Evolutionary conservation across 2,329 filamentous ascomycete genomes (phyloP).

Genomic region (Hymenoscyphus infarciens): DNA sequence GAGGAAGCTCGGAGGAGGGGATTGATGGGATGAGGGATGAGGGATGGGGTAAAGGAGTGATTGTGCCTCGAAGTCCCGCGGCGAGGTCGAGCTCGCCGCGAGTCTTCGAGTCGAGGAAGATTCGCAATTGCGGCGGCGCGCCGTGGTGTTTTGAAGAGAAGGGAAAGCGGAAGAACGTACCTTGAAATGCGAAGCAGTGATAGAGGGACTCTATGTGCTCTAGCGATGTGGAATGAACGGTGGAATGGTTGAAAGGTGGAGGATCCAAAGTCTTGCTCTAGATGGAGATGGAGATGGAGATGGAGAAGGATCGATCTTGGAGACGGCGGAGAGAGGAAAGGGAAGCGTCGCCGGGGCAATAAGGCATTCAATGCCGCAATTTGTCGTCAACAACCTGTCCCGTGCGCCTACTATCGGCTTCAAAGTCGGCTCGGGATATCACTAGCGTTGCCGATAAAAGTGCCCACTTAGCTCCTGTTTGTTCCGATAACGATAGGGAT

Average conservation of each 20-base stretch:
- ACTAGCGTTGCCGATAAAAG: neutral
- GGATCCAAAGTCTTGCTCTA: neutral
- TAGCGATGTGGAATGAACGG: slow-evolving; percentile 1
- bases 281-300: neutral
- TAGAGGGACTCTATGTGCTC: slow-evolving; percentile 16
- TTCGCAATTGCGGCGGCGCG: neutral
- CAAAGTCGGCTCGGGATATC: neutral
- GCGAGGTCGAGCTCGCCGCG: neutral
- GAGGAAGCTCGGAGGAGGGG: neutral
- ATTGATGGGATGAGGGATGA: neutral
- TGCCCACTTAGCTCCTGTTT: neutral
- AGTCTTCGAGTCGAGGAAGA: neutral
- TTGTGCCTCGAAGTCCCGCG: neutral
- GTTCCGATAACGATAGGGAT: neutral
- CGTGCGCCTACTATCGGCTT: neutral
- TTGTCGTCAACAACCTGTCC: neutral
- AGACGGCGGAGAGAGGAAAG: neutral
- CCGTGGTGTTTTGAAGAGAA: neutral
- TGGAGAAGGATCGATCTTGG: neutral
- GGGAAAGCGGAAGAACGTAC: slow-evolving; percentile 15
- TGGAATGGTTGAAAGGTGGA: neutral
- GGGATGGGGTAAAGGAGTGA: neutral
- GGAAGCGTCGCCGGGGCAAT: neutral
- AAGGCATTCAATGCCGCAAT: neutral
- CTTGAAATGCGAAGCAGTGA: slow-evolving; percentile 9